These are phyloP conservation scores for Lichtheimia hyalospora DNA, from an alignment of 371 early-diverging fungal species.

Conservation along the genomic window DNA sequence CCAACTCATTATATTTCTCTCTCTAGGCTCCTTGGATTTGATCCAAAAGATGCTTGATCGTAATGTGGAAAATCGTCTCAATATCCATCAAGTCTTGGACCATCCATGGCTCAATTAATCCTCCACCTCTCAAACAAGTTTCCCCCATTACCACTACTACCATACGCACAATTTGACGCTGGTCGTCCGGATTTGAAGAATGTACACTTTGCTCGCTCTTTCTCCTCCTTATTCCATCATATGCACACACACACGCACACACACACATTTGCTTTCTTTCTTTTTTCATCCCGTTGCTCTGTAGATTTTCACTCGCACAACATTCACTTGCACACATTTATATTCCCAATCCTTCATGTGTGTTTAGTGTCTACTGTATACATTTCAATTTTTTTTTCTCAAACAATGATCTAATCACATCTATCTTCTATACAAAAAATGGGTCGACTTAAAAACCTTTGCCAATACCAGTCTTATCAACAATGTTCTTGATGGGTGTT, in stretches of 20 bases:
- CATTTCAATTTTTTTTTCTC: conserved; percentile 2
- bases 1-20: not conserved
- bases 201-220: not conserved
- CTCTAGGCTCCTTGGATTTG: conserved; percentile 54
- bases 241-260: not conserved
- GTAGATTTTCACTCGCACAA: no score
- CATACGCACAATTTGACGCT: not conserved
- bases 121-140: conserved; percentile 1
- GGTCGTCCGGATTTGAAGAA: no score
- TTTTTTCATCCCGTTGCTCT: not conserved
- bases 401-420: not conserved
- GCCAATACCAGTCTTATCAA: conserved; percentile 45
- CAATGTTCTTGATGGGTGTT: conserved; percentile 32
- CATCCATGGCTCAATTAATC: conserved; percentile 53
- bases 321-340: no score
- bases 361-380: no score
- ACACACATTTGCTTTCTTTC: not conserved
- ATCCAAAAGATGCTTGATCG: conserved; percentile 56
- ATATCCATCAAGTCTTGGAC: conserved; percentile 53
- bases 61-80: conserved; percentile 51
- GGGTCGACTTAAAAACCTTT: conserved; percentile 39
- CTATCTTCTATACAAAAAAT: not conserved
- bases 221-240: not conserved
- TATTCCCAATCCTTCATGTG: no score
- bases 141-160: not conserved